Evolutionary conservation across 2,329 filamentous ascomycete genomes (phyloP).

Genomic region (Alternaria sp.): DNA sequence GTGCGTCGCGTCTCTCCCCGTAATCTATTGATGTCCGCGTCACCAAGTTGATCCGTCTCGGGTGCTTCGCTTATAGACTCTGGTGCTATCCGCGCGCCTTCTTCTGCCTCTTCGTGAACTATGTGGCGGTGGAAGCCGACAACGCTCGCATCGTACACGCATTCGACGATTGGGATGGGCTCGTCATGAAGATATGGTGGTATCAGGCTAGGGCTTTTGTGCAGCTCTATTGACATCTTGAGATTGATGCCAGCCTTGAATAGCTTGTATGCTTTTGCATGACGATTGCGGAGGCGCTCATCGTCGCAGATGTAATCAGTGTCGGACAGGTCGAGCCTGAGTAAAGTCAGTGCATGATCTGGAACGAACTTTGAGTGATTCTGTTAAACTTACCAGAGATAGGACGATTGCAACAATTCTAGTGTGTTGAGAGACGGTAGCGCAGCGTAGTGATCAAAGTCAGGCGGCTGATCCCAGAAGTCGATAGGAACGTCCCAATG

Average conservation of each 20-base stretch:
- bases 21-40: constrained; percentile 24
- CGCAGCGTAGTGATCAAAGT: constrained; percentile 32
- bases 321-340: constrained; percentile 11
- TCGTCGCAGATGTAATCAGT: constrained; percentile 34
- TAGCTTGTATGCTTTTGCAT: constrained; percentile 38
- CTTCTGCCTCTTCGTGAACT: neutral
- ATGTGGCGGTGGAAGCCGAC: constrained; percentile 39
- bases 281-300: constrained; percentile 36
- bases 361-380: neutral
- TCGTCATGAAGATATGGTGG: constrained; percentile 47
- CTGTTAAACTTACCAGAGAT: constrained; percentile 11
- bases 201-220: constrained; percentile 30
- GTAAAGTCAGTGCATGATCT: neutral
- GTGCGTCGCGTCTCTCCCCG: constrained; percentile 17
- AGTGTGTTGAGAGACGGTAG: constrained; percentile 38
- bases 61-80: constrained; percentile 14
- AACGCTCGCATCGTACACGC: constrained; percentile 57
- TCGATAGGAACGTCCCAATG: constrained; percentile 29
- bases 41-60: constrained; percentile 36
- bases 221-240: constrained; percentile 38
- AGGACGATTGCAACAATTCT: constrained; percentile 38
- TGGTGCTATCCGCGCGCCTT: neutral
- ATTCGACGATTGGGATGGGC: constrained; percentile 28
- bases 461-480: constrained; percentile 42
- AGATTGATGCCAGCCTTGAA: constrained; percentile 38